Conservation (phyloP, 768 basidiomycete genomes). For the Sarcomyxa edulis region DNA sequence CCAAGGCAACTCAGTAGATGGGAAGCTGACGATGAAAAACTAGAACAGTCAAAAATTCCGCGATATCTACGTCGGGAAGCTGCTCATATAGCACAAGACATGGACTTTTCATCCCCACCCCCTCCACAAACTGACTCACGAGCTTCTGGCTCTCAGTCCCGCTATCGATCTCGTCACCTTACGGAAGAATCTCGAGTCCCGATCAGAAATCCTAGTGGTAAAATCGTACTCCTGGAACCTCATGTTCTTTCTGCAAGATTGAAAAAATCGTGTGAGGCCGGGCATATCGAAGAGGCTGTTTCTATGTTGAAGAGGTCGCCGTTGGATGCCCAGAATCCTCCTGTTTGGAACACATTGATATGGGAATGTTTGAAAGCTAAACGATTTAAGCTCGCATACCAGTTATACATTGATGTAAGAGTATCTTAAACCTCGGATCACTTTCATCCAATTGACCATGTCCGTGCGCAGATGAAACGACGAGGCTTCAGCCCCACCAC, state of each 20-base stretch:
- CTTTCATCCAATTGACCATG: conserved; percentile 4
- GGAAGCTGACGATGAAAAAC: too few species aligned
- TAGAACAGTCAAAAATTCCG: too few species aligned
- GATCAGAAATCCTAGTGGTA: too few species aligned
- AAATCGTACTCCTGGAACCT: conserved; percentile 57
- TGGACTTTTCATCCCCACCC: too few species aligned
- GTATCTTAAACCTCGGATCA: conserved; percentile 1
- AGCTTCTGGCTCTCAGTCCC: too few species aligned
- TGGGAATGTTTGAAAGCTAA: conserved; percentile 53
- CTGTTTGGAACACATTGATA: conserved; percentile 79
- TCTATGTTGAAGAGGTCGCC: conserved; percentile 64
- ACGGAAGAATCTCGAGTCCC: too few species aligned
- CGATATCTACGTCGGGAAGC: too few species aligned
- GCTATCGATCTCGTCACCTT: too few species aligned
- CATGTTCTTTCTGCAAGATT: conserved; percentile 56
- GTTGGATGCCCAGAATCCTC: conserved; percentile 66
- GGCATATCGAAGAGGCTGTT: conserved; percentile 58
- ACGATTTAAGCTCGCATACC: conserved; percentile 54
- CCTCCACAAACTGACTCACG: too few species aligned
- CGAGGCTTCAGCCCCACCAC: conserved; percentile 68
- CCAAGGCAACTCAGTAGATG: too few species aligned
- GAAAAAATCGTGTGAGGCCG: conserved; percentile 48
- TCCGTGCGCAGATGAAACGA: conserved; percentile 68
- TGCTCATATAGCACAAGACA: too few species aligned
- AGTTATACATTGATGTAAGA: conserved; percentile 66